Base-by-base conservation (phyloP, 192 early-diverging fungal species). In the Coemansia reversa region DNA sequence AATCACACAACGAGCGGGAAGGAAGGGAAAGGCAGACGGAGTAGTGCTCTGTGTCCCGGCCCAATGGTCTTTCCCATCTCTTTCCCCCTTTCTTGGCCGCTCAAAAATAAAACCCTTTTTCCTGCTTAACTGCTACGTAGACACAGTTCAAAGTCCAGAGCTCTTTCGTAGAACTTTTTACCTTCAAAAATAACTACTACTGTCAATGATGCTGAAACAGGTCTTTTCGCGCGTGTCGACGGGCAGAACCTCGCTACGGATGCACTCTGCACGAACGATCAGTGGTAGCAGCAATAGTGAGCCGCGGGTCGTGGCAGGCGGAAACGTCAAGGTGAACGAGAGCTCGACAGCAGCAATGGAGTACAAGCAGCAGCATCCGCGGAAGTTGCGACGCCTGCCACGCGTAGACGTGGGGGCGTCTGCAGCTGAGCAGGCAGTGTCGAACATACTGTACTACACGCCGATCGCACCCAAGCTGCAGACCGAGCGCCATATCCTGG, bases 371-470 rank as follows among this genome's bases (percentile, higher is more conserved):
- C 70, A 72, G 73, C 79, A 81, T 35, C 79, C 79, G n/a, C 59
- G 79, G 20, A 68, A 75, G 69, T 69, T 81, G 30, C 74, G 74
- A 5, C 74, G 67, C 61, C 61, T 81, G 25, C 79, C 79, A 1
- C 74, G 74, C 53, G 79, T 76, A 18, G 74, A 75, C 20, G 64
- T 60, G 16, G 69, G 70, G 1, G 83, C 88, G 25, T 89, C 89
- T 2, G 87, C 90, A 4, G 92, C 91, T 35, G 92, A 98, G 75
- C 91, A 98, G 79, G 97, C 95, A 18, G 97, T 98, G 51, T 88
- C 88, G 63, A 97, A 95, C 85, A 94, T 98, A 75, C 83, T 98
- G 56, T 96, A 96, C 84, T 96, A 96, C 84, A 93, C 92, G 27
- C 94, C 95, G n/a, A 85, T 89, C 30, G 83, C 83, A 39, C 84